phyloP scores from a whole-genome alignment of 192 early-diverging fungal genomes.

The Dispira simplex region DNA sequence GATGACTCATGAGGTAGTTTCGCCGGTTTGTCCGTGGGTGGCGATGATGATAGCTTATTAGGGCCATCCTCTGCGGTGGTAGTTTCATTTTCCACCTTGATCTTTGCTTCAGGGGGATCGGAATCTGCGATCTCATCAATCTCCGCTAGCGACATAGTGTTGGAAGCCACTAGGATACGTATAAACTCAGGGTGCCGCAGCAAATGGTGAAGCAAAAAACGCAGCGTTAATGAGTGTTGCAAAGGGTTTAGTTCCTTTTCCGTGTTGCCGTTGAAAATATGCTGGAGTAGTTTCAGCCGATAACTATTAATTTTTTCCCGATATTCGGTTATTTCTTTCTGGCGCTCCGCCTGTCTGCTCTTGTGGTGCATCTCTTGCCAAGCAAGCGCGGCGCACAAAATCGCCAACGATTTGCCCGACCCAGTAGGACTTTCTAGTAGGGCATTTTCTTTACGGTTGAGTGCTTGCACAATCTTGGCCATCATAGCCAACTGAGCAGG shows the following conservation, averaged over 20 bases:
- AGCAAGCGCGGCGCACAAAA: slow-evolving; percentile 51
- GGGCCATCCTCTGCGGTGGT: not conserved
- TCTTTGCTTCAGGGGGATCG: not conserved
- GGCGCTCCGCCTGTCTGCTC: not conserved
- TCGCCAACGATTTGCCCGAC: slow-evolving; percentile 62
- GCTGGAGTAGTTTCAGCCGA: not conserved
- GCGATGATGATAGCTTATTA: not conserved
- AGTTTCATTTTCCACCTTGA: not conserved
- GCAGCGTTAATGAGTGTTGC: not conserved
- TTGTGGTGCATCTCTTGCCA: slow-evolving; percentile 31
- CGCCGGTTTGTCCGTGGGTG: not conserved
- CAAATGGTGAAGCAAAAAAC: not conserved
- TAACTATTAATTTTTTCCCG: not conserved
- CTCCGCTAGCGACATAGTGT: not conserved
- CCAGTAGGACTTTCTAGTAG: slow-evolving; percentile 63
- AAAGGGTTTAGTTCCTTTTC: not conserved
- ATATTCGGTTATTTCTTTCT: not conserved
- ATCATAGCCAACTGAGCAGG: slow-evolving; percentile 48
- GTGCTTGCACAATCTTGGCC: slow-evolving; percentile 38
- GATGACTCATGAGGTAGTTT: not conserved
- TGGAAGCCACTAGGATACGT: not conserved
- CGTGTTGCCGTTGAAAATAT: not conserved
- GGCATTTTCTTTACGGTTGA: slow-evolving; percentile 35
- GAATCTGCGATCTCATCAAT: not conserved
- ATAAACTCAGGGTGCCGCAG: not conserved